Evolutionary conservation across 2,329 filamentous ascomycete species (phyloP).

Genomic region (Alternaria sp.): DNA sequence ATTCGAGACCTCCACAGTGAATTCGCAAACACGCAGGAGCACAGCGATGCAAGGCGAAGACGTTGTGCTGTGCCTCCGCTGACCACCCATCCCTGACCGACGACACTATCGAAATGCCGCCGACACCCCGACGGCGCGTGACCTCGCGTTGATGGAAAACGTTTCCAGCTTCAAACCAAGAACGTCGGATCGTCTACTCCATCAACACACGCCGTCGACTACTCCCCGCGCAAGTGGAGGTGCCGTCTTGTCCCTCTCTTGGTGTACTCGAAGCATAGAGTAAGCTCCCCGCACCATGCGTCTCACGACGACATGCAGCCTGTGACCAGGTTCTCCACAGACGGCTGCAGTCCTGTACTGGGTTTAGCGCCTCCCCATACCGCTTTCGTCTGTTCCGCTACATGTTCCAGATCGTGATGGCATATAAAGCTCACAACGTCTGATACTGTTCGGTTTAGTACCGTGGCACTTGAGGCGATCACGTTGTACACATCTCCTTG

Average conservation of each 20-base stretch:
- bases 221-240: background rate
- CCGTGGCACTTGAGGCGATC: background rate
- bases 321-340: constrained; percentile 3
- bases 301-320: background rate
- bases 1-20: background rate
- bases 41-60: background rate
- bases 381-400: constrained; percentile 12
- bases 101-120: background rate
- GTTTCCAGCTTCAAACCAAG: background rate
- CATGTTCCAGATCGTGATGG: background rate
- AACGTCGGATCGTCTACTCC: background rate
- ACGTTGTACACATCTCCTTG: background rate
- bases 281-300: constrained; percentile 2
- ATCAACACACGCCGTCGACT: background rate
- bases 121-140: background rate
- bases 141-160: background rate
- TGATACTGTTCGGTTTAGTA: background rate
- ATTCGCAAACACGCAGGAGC: background rate
- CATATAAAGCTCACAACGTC: constrained; percentile 6
- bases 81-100: background rate
- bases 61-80: background rate
- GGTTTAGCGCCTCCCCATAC: constrained; percentile 20
- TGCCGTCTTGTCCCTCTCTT: background rate
- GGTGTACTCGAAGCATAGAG: background rate
- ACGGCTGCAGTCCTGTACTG: constrained; percentile 12